Evolutionary conservation across 2,329 filamentous ascomycete species (phyloP), one percentile per base, ranked within the genome.

Genomic region (Rhynchosporium graminicola): DNA sequence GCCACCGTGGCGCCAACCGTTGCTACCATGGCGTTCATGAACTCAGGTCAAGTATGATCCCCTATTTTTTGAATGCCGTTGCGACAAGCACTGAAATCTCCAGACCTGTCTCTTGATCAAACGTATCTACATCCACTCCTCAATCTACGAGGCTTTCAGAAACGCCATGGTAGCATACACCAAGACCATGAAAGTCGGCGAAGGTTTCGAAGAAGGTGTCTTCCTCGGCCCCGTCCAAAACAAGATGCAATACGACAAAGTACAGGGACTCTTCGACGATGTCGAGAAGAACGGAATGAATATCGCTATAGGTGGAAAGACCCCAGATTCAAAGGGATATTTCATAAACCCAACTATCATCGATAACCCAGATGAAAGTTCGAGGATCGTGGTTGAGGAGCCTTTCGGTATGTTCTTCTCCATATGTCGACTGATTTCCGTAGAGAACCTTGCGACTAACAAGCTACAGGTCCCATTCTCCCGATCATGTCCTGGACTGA

Each of bases 141-240:
- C 76, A 3, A 81, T 87, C 57, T 87, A 86, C 70, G 80, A 84
- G 36, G 70, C 77, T 20, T 86, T 88, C 74, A 74, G 82, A 2
- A 73, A 76, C 2, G 79, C 76, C 1, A 67, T 81, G 43, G 76
- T 80, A 6, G 76, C 78, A 46, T 78, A 80, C 43, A 79, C 80
- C 42, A 78, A 80, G 57, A 64, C 57, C 4, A 65, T 65, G 59
- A 79, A 80, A 55, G 79, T 80, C 33, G 70, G 68, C 10, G 60
- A 61, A 15, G 78, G 79, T 48, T 59, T 59, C 36, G 68, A 69
- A 69, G 77, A 52, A 76, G 77, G 69, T 61, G 73, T 47, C 72
- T 81, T 60, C 78, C 74, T 57, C 76, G 83, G 85, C 0, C 87
- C 87, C 0, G 75, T 89, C 2, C 85, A 87, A 63, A 90, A 90